Evolutionary conservation across 129 eudicot genomes (phyloP), one percentile per base, ranked within the genome.

Genomic region (Ambrosia artemisiifolia): DNA sequence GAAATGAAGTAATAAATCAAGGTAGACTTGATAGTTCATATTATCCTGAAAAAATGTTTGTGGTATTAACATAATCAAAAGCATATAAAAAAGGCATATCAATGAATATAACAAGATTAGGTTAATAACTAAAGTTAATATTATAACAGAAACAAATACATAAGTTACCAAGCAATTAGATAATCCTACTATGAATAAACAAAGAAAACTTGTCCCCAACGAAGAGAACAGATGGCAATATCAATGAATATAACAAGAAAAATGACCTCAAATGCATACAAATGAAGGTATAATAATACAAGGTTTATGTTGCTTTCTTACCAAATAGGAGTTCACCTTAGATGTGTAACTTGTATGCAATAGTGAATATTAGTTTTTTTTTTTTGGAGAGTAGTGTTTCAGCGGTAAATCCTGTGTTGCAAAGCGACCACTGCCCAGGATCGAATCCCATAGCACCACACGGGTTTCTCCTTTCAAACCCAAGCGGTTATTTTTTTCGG

Each of bases 221-320:
- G 53, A 46, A 43, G 73, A 47, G 61, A 51, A 71, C 67, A 72
- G 10, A 28, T 12, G 60, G 36, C 66, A 63, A 63, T 20, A 32
- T 72, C 60, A 6, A 6, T 64, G 60, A 50, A 34, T 33, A 33
- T 64, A 51, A 78, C 44, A 71, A 70, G 67, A 62, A 72, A 53
- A 50, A 51, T 70, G 72, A 71, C 40, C 12, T 54, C 68, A 71
- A 43, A 44, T 78, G 54, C 42, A 71, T 9, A 78, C 82, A 78
- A 71, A 53, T 12, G 17, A 14, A 72, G 60, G 61, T 7, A 54
- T 50, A 13, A 42, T 50, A 13, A 53, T 50, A 60, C 40, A 71
- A 71, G 64, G 40, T 63, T 38, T 30, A 36, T 43, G 14, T 57
- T 55, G 34, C 18, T 38, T 60, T 62, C 38, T 60, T 47, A 46